Base-by-base conservation (phyloP, 2,329 filamentous ascomycete genomes). In the Hyphodiscus sp. region DNA sequence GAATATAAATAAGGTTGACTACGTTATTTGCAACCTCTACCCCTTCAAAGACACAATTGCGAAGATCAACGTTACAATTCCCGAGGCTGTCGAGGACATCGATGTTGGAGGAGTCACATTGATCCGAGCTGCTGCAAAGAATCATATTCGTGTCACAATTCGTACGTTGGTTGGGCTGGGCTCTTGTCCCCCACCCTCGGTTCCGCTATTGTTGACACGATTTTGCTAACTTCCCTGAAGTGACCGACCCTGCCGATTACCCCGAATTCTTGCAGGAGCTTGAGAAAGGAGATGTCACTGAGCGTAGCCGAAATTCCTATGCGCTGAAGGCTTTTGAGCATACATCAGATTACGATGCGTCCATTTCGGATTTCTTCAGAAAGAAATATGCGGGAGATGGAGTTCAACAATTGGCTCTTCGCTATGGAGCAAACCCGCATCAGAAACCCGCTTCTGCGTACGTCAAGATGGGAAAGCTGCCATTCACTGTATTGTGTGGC, bases 21-120 rank as follows among this genome's bases (percentile, higher is more conserved):
- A 86, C 66, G 90, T 96, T 65, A 87, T 99, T 70, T 97, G 94
- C 86, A 99, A 99, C 76, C 81, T 99, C 52, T 97, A 99, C 74
- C 94, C 94, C 13, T 99, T 99, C 84, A 96, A 96, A 78, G 91
- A 97, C 71, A 99, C 94, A 30, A 85, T 99, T 64, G 87, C 91
- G 65, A 95, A 96, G 80, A 85, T 95, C 76, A 95, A 96, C 68
- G 94, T 99, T 67, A 97, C 92, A 57, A 89, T 99, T 59, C 84
- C 89, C 49, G 92, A 99, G 75, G 94, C 94, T 49, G 92, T 99
- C 41, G 94, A 99, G 76, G 94, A 99, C 77, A 95, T 99, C 67
- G 94, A 99, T 74, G 96, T 99, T 69, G 94, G 91, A 61, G 94
- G 94, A 65, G 94, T 99, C 50, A 99, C 94, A 41, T 85, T 99